Percentiles rank a stretch among this genome's conserved stretches.
Conservation (phyloP, 139 green algal species). For the Chlorella sorokiniana region DNA sequence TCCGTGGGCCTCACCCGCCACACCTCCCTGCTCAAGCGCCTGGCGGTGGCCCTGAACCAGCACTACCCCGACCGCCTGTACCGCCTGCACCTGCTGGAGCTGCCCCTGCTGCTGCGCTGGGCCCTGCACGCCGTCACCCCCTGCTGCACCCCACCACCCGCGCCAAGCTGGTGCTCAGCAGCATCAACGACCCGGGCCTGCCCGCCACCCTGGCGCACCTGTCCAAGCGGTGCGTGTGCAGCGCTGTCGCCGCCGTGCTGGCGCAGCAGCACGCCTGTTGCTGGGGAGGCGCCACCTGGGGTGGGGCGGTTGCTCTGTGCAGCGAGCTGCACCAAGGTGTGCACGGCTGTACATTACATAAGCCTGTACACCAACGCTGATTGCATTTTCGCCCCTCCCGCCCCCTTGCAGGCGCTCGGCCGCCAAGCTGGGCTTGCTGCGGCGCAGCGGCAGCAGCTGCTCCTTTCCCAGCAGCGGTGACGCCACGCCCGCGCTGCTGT, state of each 20-base stretch:
- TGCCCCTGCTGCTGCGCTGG: constrained; percentile 46
- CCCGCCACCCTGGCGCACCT: constrained; percentile 42
- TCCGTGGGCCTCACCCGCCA: constrained; percentile 33
- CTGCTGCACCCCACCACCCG: constrained; percentile 40
- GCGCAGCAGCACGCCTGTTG: neutral
- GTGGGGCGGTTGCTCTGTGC: too few relatives aligned
- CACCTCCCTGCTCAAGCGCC: constrained; percentile 42
- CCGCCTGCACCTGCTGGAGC: constrained; percentile 50
- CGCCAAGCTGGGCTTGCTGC: neutral
- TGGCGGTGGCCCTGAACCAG: constrained; percentile 39
- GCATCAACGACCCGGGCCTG: constrained; percentile 13
- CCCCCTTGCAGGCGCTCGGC: constrained; percentile 1
- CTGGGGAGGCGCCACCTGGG: neutral
- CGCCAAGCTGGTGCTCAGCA: constrained; percentile 37
- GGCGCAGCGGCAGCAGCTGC: constrained; percentile 9
- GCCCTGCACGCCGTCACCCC: constrained; percentile 34
- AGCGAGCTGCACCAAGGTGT: too few relatives aligned
- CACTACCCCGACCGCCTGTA: constrained; percentile 55
- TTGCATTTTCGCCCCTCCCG: neutral
- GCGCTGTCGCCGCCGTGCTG: neutral
- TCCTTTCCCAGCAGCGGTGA: constrained; percentile 18
- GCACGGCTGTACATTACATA: too few relatives aligned
- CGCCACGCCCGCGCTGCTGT: constrained; percentile 21
- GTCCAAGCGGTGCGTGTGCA: constrained; percentile 10
- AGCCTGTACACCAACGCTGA: too few relatives aligned